phyloP scores from a whole-genome alignment of 129 eudicot species.

The Helianthus annuus region HanXRQr2.0-SUNRISE NC_035436.2:129806835-129807334 shows the following conservation, averaged over 20 bases:
- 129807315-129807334: background rate
- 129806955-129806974: too few relatives aligned
- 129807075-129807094: too few relatives aligned
- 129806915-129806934: background rate
- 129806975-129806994: too few relatives aligned
- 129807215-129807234: conserved; percentile 64
- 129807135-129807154: conserved; percentile 40
- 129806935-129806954: too few relatives aligned
- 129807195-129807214: conserved; percentile 38
- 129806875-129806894: too few relatives aligned
- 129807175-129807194: conserved; percentile 24
- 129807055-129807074: too few relatives aligned
- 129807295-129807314: conserved; percentile 8
- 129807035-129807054: background rate
- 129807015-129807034: background rate
- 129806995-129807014: too few relatives aligned
- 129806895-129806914: too few relatives aligned
- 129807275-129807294: conserved; percentile 2
- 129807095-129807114: too few relatives aligned
- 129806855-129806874: background rate
- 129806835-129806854: conserved; percentile 14
- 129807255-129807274: conserved; percentile 74
- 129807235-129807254: conserved; percentile 77
- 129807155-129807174: conserved; percentile 14
- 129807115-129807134: too few relatives aligned